phyloP scores from a whole-genome alignment of 2,329 filamentous ascomycete species.

The Akanthomyces dipterigenus region DNA sequence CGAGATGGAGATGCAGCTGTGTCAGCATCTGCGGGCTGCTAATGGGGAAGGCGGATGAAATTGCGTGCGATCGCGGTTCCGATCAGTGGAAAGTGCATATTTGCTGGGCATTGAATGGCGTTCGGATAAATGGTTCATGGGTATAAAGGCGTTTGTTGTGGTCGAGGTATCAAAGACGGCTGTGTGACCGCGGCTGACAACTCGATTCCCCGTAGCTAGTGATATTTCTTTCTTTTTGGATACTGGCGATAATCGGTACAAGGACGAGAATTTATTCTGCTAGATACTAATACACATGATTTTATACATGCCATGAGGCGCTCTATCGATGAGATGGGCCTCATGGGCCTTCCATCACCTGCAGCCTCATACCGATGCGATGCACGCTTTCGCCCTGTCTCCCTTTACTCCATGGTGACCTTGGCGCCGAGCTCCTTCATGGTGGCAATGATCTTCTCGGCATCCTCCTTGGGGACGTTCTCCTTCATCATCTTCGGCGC shows the following conservation, averaged over 20 bases:
- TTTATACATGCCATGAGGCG: constrained; percentile 15
- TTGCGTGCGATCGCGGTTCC: neutral
- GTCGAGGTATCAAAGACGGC: constrained; percentile 4
- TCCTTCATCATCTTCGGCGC: constrained; percentile 99
- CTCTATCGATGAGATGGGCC: constrained; percentile 5
- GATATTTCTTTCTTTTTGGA: constrained; percentile 1
- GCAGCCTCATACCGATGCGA: neutral
- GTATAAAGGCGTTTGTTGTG: constrained; percentile 2
- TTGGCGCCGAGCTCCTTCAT: constrained; percentile 91
- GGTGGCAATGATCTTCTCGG: constrained; percentile 93
- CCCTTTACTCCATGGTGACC: constrained; percentile 76
- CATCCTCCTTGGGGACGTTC: constrained; percentile 96
- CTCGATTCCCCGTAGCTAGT: neutral
- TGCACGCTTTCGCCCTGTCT: constrained; percentile 19
- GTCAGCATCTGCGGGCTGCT: constrained; percentile 29
- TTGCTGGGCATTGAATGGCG: constrained; percentile 22
- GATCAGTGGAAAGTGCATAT: neutral
- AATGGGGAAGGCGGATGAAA: constrained; percentile 25
- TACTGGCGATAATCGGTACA: neutral
- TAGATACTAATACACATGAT: constrained; percentile 28
- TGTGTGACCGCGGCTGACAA: neutral
- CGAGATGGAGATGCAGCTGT: constrained; percentile 34
- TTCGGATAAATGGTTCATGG: constrained; percentile 17
- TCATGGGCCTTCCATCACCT: constrained; percentile 1
- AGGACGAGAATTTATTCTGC: constrained; percentile 6